Base-by-base conservation (phyloP, 345 rosid species). In the Rhizophora apiculata region DNA sequence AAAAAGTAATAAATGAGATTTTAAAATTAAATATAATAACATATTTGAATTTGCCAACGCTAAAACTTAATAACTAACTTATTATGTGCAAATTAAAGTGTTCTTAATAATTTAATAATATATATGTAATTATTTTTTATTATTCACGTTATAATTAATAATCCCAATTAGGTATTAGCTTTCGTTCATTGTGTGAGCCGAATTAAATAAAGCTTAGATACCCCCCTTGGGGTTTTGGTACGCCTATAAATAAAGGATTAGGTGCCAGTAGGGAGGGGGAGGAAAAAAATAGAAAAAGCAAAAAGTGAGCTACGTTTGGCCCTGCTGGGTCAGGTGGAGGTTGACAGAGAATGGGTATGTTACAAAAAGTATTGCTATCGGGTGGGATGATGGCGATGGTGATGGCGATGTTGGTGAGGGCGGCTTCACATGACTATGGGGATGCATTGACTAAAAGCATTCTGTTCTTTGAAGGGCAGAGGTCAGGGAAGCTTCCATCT, bases 391-490 rank as follows among this genome's bases (percentile, higher is more conserved):
- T 63, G 27, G 1, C 56, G 36, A 21, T 46, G 39, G 19, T 43
- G 29, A 32, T 32, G 73, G 64, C 19, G 13, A 15, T 34, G 63
- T 55, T 21, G 49, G 36, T 20, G 53, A 61, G 13, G 5, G 59
- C 26, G 65, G 58, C 29, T 46, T 31, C 64, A 48, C 73, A 74
- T 46, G 73, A 74, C 51, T 74, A 74, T 24, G 54, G 61, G 3
- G 73, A 74, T 63, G 78, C 78, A 48, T 63, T 69, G 60, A 64
- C 60, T 24, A 74, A 68, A 57, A 68, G 73, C 68, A 74, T 74
- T 62, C 7, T 74, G 73, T 74, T 74, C 62, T 74, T 68, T 27
- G 73, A 74, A 68, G 78, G 78, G 15, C 69, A 68, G 70, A 74
- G 78, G 65, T 74, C 78, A 15, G 78, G 78, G 31, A 74, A 74